A percentile compares a stretch with the other conserved stretches of the same genome.
phyloP scores from a whole-genome alignment of 495 filamentous ascomycete species.

The Hypoxylon lenormandii region DNA sequence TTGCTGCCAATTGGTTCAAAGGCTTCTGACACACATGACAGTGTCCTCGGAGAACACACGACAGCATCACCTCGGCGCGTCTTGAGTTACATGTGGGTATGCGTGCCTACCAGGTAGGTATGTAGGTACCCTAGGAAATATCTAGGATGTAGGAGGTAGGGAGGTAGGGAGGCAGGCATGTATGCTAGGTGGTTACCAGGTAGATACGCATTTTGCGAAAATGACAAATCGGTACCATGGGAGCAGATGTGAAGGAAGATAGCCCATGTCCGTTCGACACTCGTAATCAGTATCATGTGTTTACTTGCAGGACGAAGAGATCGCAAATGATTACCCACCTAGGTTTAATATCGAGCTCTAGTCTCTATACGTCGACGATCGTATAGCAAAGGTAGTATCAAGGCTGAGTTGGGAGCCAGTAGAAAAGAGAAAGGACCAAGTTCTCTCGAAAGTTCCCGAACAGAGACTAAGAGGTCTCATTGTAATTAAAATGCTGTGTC shows the following conservation, averaged over 20 bases:
- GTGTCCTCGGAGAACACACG: not conserved
- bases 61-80: not conserved
- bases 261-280: not conserved
- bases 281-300: slow-evolving; percentile 37
- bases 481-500: slow-evolving; percentile 29
- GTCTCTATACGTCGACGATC: slow-evolving; percentile 17
- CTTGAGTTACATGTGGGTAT: not conserved
- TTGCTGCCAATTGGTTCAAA: slow-evolving; percentile 4
- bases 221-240: slow-evolving; percentile 26
- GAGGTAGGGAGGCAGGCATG: too few species aligned
- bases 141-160: too few species aligned
- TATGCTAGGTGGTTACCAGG: too few species aligned
- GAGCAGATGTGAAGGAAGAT: slow-evolving; percentile 14
- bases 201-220: not conserved
- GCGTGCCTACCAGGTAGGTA: not conserved
- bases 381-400: slow-evolving; percentile 16
- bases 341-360: not conserved
- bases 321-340: slow-evolving; percentile 45
- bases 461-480: not conserved
- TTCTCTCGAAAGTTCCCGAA: slow-evolving; percentile 28
- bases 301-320: slow-evolving; percentile 29
- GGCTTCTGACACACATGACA: slow-evolving; percentile 15
- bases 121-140: too few species aligned
- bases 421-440: not conserved
- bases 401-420: slow-evolving; percentile 19